These are phyloP conservation scores for Rubia yunnanensis DNA, from an alignment of 257 asterid species.

Conservation along the genomic window DNA sequence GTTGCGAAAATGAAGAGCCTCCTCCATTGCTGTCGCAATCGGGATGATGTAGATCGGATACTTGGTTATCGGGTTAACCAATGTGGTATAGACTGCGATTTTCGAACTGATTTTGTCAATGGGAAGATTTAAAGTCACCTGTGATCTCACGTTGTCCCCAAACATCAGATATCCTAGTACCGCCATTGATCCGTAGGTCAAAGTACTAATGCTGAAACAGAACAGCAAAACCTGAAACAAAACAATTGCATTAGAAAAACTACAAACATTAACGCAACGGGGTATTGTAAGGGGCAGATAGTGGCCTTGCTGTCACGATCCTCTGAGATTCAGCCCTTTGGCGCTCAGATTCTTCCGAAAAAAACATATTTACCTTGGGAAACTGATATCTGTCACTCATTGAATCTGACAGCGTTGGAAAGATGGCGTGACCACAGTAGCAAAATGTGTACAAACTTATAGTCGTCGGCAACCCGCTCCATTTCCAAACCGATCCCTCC, in stretches of 20 bases:
- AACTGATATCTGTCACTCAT: background rate
- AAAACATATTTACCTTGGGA: background rate
- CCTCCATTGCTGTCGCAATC: slow-evolving; percentile 17
- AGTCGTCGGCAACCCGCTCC: slow-evolving; percentile 1
- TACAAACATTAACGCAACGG: background rate
- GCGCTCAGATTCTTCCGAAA: no score
- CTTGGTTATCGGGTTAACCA: slow-evolving; percentile 36
- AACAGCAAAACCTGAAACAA: slow-evolving; percentile 31
- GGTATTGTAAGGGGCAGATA: no score
- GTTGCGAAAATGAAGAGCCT: background rate
- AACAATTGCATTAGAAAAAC: background rate
- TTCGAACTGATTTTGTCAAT: slow-evolving; percentile 21
- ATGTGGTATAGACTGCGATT: slow-evolving; percentile 36
- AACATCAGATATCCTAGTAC: slow-evolving; percentile 41
- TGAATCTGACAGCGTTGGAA: background rate
- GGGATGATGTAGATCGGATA: slow-evolving; percentile 25
- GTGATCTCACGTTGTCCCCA: slow-evolving; percentile 28
- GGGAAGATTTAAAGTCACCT: slow-evolving; percentile 47
- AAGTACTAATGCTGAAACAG: slow-evolving; percentile 31
- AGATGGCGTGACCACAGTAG: background rate
- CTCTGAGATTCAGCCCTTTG: no score
- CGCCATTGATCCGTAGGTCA: slow-evolving; percentile 43
- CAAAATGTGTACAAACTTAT: background rate
- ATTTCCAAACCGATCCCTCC: background rate
- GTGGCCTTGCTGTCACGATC: no score